Percentiles rank a stretch among this genome's conserved stretches.
Evolutionary conservation across 495 filamentous ascomycete species (phyloP).

Genomic region (Xylaria venustula): DNA sequence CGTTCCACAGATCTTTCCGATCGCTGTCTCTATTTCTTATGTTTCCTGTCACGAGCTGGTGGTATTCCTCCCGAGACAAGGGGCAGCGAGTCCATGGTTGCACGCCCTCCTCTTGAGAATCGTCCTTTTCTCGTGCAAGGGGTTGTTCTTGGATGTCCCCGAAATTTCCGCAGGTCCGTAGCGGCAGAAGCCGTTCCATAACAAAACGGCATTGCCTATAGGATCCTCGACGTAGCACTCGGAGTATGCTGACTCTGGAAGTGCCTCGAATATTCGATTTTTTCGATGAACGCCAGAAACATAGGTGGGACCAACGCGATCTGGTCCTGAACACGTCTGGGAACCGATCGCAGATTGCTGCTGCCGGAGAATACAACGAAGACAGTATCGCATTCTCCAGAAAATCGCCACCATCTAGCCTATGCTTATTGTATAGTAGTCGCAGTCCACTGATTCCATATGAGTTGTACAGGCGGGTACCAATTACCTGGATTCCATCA

Average conservation of each 20-base stretch:
- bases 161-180: neutral
- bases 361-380: neutral
- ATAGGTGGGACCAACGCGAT: neutral
- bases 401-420: neutral
- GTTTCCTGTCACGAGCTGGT: neutral
- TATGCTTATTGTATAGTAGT: neutral
- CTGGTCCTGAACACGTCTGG: neutral
- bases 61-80: neutral
- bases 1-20: neutral
- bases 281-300: too few species aligned
- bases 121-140: neutral
- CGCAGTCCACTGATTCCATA: too few species aligned
- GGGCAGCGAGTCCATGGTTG: neutral
- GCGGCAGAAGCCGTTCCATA: neutral
- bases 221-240: neutral
- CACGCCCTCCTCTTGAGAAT: neutral
- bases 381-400: neutral
- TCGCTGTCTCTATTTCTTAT: neutral
- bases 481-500: too few species aligned
- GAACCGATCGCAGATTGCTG: neutral
- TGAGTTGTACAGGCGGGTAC: too few species aligned
- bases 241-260: neutral
- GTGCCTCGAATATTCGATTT: neutral
- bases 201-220: neutral
- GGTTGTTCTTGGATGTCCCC: neutral